These are phyloP conservation scores for Neurospora terricola DNA, from an alignment of 495 filamentous ascomycete genomes.

Conservation along the genomic window DNA sequence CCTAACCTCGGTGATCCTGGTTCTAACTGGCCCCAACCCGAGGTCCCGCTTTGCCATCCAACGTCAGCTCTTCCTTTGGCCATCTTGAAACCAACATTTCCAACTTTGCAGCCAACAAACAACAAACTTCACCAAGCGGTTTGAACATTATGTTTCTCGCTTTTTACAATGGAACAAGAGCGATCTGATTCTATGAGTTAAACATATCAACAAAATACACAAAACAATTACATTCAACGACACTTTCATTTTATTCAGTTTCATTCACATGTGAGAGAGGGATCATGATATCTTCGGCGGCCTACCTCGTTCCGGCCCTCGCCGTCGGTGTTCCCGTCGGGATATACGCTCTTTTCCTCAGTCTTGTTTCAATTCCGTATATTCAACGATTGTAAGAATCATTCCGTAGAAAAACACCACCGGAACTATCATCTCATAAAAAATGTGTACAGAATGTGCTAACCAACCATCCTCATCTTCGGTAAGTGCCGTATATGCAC, in stretches of 20 bases:
- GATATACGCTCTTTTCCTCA: slow-evolving; percentile 35
- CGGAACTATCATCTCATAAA: background rate
- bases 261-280: background rate
- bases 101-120: background rate
- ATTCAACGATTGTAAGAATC: slow-evolving; percentile 31
- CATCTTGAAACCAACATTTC: background rate
- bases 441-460: background rate
- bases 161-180: background rate
- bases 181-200: background rate
- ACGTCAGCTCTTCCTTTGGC: slow-evolving; percentile 12
- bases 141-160: background rate
- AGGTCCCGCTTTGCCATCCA: background rate
- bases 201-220: background rate
- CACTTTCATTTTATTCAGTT: background rate
- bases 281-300: background rate
- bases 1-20: background rate
- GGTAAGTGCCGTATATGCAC: slow-evolving; percentile 48
- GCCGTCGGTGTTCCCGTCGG: slow-evolving; percentile 30
- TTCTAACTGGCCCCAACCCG: background rate
- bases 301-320: slow-evolving; percentile 21
- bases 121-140: background rate
- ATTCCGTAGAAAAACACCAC: background rate
- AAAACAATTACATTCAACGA: background rate
- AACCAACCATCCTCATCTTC: background rate
- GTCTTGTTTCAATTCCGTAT: slow-evolving; percentile 36